Evolutionary conservation across 306 rosid species (phyloP), one percentile per base, ranked within the genome.

Genomic region (Oemleria cerasiformis): DNA sequence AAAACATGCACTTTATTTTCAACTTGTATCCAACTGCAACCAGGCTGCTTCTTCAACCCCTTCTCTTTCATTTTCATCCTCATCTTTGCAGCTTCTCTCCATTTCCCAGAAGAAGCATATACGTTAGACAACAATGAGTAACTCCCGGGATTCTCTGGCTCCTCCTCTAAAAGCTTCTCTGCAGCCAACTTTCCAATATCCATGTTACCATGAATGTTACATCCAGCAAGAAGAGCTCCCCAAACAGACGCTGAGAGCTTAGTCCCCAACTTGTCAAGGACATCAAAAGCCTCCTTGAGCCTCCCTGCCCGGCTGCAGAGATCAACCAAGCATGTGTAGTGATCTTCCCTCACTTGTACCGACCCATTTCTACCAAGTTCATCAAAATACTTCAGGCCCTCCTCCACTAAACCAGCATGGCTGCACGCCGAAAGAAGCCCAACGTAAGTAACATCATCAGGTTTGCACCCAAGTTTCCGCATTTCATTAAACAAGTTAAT

Each of bases 361-460:
- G 76, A 79, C 17, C 70, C 68, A 67, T 76, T 82, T 61, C 56
- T 70, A 5, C 73, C 57, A 21, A 85, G 86, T 54, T 73, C 73
- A 57, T 73, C 60, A 57, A 85, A 85, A 71, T 68, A 71, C 19
- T 66, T 40, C 48, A 81, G 64, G 19, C 88, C 88, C 78, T 81
- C 86, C 10, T 70, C 82, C 63, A 81, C 86, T 72, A 85, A 77
- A 23, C 88, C 86, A 54, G 84, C 75, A 74, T 85, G 88, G 66
- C 88, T 85, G 73, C 86, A 85, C 2, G 86, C 86, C 19, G 88
- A 85, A 50, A 85, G 88, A 30, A 81, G 65, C 23, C 84, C 86
- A 19, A 85, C 85, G 45, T 81, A 85, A 21, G 88, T 85, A 60
- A 81, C 83, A 61, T 71, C 83, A 63, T 78, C 69, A 10, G 86